These are phyloP conservation scores for Schizosaccharomyces cryophilus DNA, from an alignment of 805 yeast species.

Conservation along the genomic window DNA sequence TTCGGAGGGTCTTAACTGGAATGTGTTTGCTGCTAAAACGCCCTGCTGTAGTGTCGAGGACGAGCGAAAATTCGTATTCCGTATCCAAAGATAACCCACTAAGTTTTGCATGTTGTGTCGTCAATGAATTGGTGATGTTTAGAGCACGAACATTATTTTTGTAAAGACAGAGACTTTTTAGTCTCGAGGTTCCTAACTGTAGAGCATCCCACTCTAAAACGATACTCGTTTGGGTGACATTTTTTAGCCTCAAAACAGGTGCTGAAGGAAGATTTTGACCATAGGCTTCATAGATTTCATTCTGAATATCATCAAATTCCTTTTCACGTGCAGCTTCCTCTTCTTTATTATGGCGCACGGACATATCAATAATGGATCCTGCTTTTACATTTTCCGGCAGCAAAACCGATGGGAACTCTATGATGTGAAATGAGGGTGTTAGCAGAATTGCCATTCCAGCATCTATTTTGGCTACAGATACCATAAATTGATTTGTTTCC, in stretches of 20 bases:
- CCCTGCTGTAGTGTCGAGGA: conserved; percentile 81
- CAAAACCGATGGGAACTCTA: conserved; percentile 87
- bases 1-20: conserved; percentile 64
- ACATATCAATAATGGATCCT: conserved; percentile 72
- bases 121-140: conserved; percentile 57
- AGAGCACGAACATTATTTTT: conserved; percentile 49
- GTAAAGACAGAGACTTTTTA: conserved; percentile 52
- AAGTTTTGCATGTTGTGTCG: conserved; percentile 58
- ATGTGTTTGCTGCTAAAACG: conserved; percentile 40
- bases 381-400: conserved; percentile 77
- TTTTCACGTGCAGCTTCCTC: conserved; percentile 36
- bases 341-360: conserved; percentile 50
- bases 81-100: conserved; percentile 81
- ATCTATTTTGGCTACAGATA: conserved; percentile 65
- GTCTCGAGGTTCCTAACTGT: conserved; percentile 55
- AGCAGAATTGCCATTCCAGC: conserved; percentile 79
- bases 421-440: conserved; percentile 40
- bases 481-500: background rate
- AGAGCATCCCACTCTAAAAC: conserved; percentile 85
- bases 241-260: conserved; percentile 46
- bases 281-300: conserved; percentile 42
- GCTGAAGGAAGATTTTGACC: conserved; percentile 47
- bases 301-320: conserved; percentile 42
- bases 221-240: conserved; percentile 82
- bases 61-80: conserved; percentile 51